Evolutionary conservation across 2,329 filamentous ascomycete species (phyloP).

Genomic region (Ustilaginoidea virens): DNA sequence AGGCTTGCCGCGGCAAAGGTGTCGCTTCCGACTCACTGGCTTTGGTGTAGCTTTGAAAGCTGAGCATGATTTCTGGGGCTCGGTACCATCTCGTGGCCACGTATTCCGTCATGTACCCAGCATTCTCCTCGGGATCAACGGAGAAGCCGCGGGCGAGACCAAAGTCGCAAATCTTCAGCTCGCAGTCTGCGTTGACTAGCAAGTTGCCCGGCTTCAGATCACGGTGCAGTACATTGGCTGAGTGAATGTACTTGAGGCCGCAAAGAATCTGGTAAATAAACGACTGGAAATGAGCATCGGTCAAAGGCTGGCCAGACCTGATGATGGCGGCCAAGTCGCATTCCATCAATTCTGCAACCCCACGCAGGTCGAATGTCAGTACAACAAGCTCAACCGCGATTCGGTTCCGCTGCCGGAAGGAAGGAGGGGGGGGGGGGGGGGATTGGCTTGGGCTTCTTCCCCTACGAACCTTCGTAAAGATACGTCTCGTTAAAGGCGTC

Average conservation of each 20-base stretch:
- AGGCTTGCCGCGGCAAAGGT: no score
- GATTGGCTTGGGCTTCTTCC: no score
- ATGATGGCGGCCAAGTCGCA: constrained; percentile 98
- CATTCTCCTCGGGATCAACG: constrained; percentile 93
- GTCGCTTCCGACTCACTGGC: constrained; percentile 78
- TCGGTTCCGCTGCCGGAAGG: background rate
- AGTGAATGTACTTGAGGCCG: constrained; percentile 98
- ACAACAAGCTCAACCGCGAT: no score
- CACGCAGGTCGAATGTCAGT: no score
- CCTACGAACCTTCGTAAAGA: constrained; percentile 74
- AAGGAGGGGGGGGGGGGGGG: background rate
- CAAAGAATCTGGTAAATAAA: constrained; percentile 99
- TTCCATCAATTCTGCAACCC: constrained; percentile 77
- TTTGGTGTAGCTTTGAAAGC: constrained; percentile 99
- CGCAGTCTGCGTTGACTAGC: constrained; percentile 95
- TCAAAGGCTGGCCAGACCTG: constrained; percentile 88
- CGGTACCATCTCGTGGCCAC: constrained; percentile 92
- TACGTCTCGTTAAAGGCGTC: constrained; percentile 99
- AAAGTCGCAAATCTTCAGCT: constrained; percentile 98
- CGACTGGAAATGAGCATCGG: constrained; percentile 97
- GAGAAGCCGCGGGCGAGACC: constrained; percentile 93
- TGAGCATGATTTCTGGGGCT: constrained; percentile 97
- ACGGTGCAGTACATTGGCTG: constrained; percentile 90
- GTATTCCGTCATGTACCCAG: constrained; percentile 99
- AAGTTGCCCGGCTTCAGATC: constrained; percentile 95